Evolutionary conservation across 805 yeast genomes (phyloP), one percentile per base, ranked within the genome.

Genomic region (Starmerella sirachaensis): DNA sequence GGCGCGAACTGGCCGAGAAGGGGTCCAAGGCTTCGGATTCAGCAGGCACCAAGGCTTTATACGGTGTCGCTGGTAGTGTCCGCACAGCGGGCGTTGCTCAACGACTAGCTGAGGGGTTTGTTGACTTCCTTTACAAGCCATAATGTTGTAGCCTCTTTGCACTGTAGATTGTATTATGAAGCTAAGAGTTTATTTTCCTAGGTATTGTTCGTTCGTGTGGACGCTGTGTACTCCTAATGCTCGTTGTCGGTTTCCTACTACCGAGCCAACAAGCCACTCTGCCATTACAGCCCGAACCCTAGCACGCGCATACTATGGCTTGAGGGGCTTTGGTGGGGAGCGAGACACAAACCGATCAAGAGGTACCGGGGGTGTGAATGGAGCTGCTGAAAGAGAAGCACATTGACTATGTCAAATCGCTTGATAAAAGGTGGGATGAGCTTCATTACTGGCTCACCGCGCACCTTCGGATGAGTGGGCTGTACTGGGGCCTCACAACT

Each of bases 41-140:
- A 10, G 65, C 65, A 8, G 70, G 73, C 16, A 83, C 94, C 1
- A 91, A 94, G 12, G 94, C 91, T 3, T 55, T 88, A 31, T 88
- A 88, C 53, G 98, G 98, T 48, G 93, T 88, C 32, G 97, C 97
- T 2, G 96, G 95, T 6, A 81, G 91, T 52, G 73, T 91, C 17
- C 64, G 71, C 40, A 84, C 95, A 0, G 70, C 76, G 0, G 91
- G 93, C 3, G 75, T 91, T 11, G 95, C 85, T 9, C 93, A 80
- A 42, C 67, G 69, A 39, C 59, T 88, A 9, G 79, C 88, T 28
- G 78, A 70, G 11, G 86, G 80, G 0, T 88, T 88, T 55, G 60
- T 91, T 19, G 94, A 91, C 55, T 66, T 82, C 6, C 55, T 91
- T 30, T 88, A 84, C 58, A 79, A 83, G 42, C 26, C 58, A 10